phyloP scores from a whole-genome alignment of 176 grass and related monocot species.

The Carex kokanica region DNA sequence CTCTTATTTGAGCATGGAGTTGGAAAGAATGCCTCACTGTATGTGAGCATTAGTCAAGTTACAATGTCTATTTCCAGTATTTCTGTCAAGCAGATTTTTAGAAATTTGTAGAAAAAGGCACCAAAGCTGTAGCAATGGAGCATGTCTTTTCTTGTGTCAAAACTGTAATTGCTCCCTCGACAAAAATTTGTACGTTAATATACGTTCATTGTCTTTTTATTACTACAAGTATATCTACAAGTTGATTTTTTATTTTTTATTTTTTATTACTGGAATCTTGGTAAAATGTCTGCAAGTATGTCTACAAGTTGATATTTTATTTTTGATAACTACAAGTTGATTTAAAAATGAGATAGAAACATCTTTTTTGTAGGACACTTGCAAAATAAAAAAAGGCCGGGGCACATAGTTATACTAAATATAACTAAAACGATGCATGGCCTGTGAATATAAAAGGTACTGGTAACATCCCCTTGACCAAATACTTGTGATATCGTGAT shows the following conservation, averaged over 20 bases:
- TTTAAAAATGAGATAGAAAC: not conserved
- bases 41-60: conserved; percentile 32
- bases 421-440: not conserved
- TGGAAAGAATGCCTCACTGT: conserved; percentile 81
- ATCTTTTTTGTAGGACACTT: not conserved
- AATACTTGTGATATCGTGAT: too few relatives aligned
- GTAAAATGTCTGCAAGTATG: not conserved
- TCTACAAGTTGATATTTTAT: not conserved
- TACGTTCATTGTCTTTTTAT: not conserved
- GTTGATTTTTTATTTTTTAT: not conserved
- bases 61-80: conserved; percentile 7
- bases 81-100: not conserved
- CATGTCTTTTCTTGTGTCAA: conserved; percentile 1
- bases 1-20: conserved; percentile 45
- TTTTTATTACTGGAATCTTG: not conserved
- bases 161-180: not conserved
- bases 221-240: not conserved
- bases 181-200: not conserved
- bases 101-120: not conserved
- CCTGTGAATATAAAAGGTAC: too few relatives aligned
- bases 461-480: too few relatives aligned
- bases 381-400: not conserved
- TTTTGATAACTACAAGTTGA: not conserved
- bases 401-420: not conserved
- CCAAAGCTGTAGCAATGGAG: not conserved